phyloP scores from a whole-genome alignment of 2,329 filamentous ascomycete genomes.

The Boeremia lycopersici region DNA sequence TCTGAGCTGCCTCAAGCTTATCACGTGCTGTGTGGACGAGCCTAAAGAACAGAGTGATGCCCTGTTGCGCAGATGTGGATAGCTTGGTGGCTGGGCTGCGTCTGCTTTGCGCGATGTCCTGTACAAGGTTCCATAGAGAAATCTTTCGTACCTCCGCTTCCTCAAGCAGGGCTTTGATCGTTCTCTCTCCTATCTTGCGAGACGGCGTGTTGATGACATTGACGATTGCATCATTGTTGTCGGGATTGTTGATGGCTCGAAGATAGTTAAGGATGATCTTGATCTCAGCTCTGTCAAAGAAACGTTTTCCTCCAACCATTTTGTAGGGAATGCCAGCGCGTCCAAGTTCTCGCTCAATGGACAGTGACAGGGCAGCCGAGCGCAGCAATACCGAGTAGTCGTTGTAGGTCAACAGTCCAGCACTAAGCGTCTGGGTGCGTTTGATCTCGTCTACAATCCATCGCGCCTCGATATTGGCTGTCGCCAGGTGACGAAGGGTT shows the following conservation, averaged over 20 bases:
- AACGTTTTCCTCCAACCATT: slow-evolving; percentile 90
- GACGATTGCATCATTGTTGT: slow-evolving; percentile 84
- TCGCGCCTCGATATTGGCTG: slow-evolving; percentile 73
- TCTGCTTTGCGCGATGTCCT: slow-evolving; percentile 62
- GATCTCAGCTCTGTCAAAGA: slow-evolving; percentile 90
- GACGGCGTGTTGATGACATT: slow-evolving; percentile 85
- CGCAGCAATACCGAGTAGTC: slow-evolving; percentile 90
- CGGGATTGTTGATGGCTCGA: slow-evolving; percentile 79
- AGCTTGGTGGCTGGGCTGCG: slow-evolving; percentile 60
- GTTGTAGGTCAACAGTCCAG: slow-evolving; percentile 71
- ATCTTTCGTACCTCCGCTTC: slow-evolving; percentile 74
- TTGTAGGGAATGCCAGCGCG: slow-evolving; percentile 83
- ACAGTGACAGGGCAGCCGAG: slow-evolving; percentile 79
- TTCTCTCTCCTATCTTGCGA: slow-evolving; percentile 79
- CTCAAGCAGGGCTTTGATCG: slow-evolving; percentile 73
- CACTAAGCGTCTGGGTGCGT: slow-evolving; percentile 72
- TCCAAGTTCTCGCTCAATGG: slow-evolving; percentile 83
- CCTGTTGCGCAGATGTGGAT: slow-evolving; percentile 60
- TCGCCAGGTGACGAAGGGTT: slow-evolving; percentile 76
- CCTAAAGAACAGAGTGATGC: slow-evolving; percentile 63
- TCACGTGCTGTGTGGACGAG: slow-evolving; percentile 63
- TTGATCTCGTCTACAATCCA: slow-evolving; percentile 90
- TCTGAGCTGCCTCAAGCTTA: slow-evolving; percentile 57
- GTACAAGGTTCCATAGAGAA: slow-evolving; percentile 77
- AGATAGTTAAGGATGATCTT: slow-evolving; percentile 88